phyloP scores from a whole-genome alignment of 805 yeast species.

The Saturnispora bothae region DNA sequence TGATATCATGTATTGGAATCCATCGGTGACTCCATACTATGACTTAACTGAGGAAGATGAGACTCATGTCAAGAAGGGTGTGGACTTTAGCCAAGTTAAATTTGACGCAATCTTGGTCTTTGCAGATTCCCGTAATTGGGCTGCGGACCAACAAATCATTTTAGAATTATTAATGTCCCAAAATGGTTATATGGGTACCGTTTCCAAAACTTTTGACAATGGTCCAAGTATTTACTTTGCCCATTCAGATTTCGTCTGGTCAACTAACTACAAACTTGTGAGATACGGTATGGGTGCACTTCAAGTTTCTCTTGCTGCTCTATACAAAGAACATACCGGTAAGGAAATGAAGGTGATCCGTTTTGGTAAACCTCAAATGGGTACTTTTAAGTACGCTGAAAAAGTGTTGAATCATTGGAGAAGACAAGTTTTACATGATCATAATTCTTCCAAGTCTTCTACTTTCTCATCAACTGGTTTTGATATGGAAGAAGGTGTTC shows the following conservation, averaged over 20 bases:
- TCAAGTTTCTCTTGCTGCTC: slow-evolving; percentile 78
- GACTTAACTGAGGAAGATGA: slow-evolving; percentile 64
- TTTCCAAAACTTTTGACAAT: slow-evolving; percentile 55
- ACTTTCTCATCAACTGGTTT: slow-evolving; percentile 2
- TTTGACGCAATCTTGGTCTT: slow-evolving; percentile 81
- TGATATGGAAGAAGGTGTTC: slow-evolving; percentile 6
- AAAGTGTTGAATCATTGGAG: slow-evolving; percentile 72
- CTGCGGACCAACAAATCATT: slow-evolving; percentile 84
- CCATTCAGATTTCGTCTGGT: slow-evolving; percentile 90
- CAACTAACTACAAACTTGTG: slow-evolving; percentile 70
- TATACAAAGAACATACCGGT: slow-evolving; percentile 79
- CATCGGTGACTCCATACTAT: slow-evolving; percentile 78
- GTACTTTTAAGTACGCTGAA: slow-evolving; percentile 76
- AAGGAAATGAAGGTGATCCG: slow-evolving; percentile 67
- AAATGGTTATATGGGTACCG: slow-evolving; percentile 78
- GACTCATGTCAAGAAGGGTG: slow-evolving; percentile 38
- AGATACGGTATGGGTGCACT: slow-evolving; percentile 94
- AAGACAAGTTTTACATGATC: slow-evolving; percentile 63
- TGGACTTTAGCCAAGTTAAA: slow-evolving; percentile 54
- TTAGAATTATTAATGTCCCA: slow-evolving; percentile 69
- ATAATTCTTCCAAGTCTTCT: slow-evolving; percentile 24
- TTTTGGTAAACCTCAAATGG: slow-evolving; percentile 84
- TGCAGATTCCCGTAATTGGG: slow-evolving; percentile 91
- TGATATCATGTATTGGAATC: slow-evolving; percentile 79
- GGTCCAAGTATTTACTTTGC: slow-evolving; percentile 83